phyloP scores from a whole-genome alignment of 139 green algal species.

The Tetradesmus lagerheimii region DNA sequence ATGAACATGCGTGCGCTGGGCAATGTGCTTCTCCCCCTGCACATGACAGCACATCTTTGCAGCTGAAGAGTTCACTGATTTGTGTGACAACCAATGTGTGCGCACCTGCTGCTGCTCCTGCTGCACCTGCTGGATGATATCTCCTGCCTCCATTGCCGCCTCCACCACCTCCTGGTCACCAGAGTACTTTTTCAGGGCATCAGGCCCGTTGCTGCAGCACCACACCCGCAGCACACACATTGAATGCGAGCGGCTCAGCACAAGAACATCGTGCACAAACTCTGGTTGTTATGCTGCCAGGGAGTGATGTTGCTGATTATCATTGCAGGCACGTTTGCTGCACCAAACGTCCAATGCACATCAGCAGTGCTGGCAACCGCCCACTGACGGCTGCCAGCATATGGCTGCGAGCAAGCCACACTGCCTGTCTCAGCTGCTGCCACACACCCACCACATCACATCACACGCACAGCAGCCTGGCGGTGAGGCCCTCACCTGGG shows the following conservation, averaged over 20 bases:
- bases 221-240: background rate
- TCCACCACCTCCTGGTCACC: slow-evolving; percentile 40
- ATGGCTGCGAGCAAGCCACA: background rate
- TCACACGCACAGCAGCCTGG: too few species aligned
- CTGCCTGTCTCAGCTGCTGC: too few species aligned
- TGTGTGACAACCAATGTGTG: too few species aligned
- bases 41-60: too few species aligned
- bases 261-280: background rate
- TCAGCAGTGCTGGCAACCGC: background rate
- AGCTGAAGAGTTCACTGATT: background rate
- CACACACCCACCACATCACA: background rate
- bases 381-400: background rate
- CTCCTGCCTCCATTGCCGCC: slow-evolving; percentile 40
- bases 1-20: too few species aligned
- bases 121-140: slow-evolving; percentile 40
- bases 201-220: slow-evolving; percentile 34
- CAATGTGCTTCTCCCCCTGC: too few species aligned
- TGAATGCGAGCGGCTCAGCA: background rate
- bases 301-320: background rate
- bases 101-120: background rate
- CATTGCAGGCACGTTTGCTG: background rate
- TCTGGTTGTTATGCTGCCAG: too few species aligned
- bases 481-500: too few species aligned
- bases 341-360: background rate
- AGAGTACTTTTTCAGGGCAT: slow-evolving; percentile 40